phyloP scores from a whole-genome alignment of 2,329 filamentous ascomycete genomes.

The Talaromyces funiculosus region DNA sequence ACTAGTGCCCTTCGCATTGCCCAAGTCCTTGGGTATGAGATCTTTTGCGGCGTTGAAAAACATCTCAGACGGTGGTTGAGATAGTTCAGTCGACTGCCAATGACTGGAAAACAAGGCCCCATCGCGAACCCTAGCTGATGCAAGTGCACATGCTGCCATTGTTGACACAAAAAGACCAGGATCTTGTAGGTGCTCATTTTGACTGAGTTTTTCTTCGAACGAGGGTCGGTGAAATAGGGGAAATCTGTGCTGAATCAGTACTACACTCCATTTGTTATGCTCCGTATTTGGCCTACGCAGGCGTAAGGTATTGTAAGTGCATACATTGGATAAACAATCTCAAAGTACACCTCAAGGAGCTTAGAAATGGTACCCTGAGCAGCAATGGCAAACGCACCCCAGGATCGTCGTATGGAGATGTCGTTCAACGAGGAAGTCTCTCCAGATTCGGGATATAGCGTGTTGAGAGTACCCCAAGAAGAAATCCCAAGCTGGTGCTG shows the following conservation, averaged over 20 bases:
- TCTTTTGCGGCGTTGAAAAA: slow-evolving; percentile 1
- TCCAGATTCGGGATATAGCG: background rate
- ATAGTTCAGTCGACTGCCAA: background rate
- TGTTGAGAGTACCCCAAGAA: background rate
- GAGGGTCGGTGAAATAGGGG: slow-evolving; percentile 49
- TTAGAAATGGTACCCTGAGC: slow-evolving; percentile 36
- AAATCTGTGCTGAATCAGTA: slow-evolving; percentile 26
- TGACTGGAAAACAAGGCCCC: slow-evolving; percentile 34
- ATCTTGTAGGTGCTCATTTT: slow-evolving; percentile 41
- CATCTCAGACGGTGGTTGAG: background rate
- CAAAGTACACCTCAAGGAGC: slow-evolving; percentile 48
- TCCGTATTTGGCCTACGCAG: no score
- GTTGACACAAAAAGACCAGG: slow-evolving; percentile 45
- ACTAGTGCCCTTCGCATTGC: background rate
- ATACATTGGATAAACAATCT: slow-evolving; percentile 50
- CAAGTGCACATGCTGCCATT: slow-evolving; percentile 50
- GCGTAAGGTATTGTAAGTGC: no score
- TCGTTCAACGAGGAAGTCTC: slow-evolving; percentile 17
- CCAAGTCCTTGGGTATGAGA: background rate
- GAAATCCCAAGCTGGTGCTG: background rate
- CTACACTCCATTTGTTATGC: no score
- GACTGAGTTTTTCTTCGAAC: slow-evolving; percentile 36
- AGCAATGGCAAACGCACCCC: slow-evolving; percentile 39
- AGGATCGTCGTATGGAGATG: slow-evolving; percentile 24
- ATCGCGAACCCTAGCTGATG: slow-evolving; percentile 46